Conservation (phyloP, 129 eudicot genomes). For the Ambrosia trifida region DNA sequence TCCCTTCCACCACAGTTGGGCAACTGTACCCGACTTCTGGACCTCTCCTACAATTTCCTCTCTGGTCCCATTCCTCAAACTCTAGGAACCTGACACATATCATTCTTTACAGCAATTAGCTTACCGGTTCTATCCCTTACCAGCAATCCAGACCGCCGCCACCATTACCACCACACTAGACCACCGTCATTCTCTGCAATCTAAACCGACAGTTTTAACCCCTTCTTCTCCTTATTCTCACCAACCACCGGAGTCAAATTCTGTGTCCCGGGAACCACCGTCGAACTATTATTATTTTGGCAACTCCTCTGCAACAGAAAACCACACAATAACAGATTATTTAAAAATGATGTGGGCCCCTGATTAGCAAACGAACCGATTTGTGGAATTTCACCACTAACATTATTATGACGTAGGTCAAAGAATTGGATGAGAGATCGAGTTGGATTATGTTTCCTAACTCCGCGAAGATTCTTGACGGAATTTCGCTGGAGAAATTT, state of each 20-base stretch:
- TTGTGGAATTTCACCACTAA: slow-evolving; percentile 84
- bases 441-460: slow-evolving; percentile 64
- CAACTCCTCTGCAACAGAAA: slow-evolving; percentile 75
- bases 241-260: slow-evolving; percentile 31
- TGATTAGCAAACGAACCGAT: slow-evolving; percentile 79
- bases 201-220: slow-evolving; percentile 49
- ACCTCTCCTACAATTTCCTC: slow-evolving; percentile 40
- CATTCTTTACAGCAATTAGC: slow-evolving; percentile 35
- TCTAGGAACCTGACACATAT: slow-evolving; percentile 39
- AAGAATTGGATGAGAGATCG: slow-evolving; percentile 65
- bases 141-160: background rate
- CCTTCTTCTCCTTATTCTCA: slow-evolving; percentile 32
- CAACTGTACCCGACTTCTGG: slow-evolving; percentile 58
- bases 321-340: slow-evolving; percentile 76
- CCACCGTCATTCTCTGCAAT: too few species aligned
- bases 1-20: slow-evolving; percentile 50
- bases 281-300: slow-evolving; percentile 24
- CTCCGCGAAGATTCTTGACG: slow-evolving; percentile 65
- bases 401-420: slow-evolving; percentile 62
- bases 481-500: slow-evolving; percentile 60
- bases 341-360: slow-evolving; percentile 82
- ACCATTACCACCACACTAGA: too few species aligned
- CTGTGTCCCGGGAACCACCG: slow-evolving; percentile 40
- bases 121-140: slow-evolving; percentile 52
- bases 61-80: slow-evolving; percentile 48